Evolutionary conservation across 331 rosid species (phyloP), one percentile per base, ranked within the genome.

Genomic region (Quercus lobata): DNA sequence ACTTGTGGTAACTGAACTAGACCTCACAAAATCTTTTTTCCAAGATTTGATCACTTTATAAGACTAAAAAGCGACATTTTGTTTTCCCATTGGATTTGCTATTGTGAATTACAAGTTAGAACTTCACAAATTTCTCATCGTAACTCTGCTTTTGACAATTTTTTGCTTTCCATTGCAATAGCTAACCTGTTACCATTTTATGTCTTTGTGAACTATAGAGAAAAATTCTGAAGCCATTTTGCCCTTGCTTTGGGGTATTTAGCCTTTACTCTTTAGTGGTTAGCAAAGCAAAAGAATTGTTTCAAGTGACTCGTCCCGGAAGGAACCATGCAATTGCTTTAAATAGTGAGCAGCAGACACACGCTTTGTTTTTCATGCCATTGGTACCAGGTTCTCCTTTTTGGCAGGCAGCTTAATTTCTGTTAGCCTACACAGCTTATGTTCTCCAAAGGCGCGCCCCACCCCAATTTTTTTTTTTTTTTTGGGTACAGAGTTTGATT

Each of bases 1-100:
- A 54, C 49, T 66, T 9, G 27, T 25, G 80, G 78, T 81, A 78
- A 73, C 52, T 68, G 72, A 68, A 34, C 37, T 19, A 68, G 5
- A 68, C 53, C 72, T 35, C 37, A n/a, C 35, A 35, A 34, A 29
- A 32, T 32, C 15, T 3, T 34, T 34, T 24, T 15, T 11, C 5
- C 12, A 25, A 60, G 6, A 60, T 60, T 60, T 60, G 30, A 24
- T 60, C 17, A 60, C 32, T 60, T 60, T 60, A 22, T 24, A 16
- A 60, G 18, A 4, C 37, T 62, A 3, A 62, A 27, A 27, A 15
- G 6, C 1, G 16, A 62, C n/a, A 6, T 62, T 62, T 29, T 29
- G 11, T 14, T 29, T 6, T 27, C 41, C 69, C 69, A 62, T 29
- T 58, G 41, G 41, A 62, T 29, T 62, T 62, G 37, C 37, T 21